phyloP scores from a whole-genome alignment of 768 basidiomycete species.

The Solioccasus polychromus region DNA sequence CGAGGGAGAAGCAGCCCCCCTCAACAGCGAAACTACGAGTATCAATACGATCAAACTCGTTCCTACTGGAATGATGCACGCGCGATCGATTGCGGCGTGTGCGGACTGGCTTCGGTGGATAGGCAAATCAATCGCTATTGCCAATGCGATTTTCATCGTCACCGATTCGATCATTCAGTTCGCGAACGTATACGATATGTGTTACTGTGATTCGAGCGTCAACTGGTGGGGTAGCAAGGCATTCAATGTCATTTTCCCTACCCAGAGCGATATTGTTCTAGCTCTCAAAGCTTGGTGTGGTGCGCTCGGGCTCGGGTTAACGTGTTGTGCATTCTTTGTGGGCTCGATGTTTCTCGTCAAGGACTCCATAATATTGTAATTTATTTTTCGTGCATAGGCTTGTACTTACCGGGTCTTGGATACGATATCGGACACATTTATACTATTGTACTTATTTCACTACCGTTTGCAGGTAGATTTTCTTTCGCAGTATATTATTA shows the following conservation, averaged over 20 bases:
- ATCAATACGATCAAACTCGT: not conserved
- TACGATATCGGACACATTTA: no score
- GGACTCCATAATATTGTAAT: slow-evolving; percentile 18
- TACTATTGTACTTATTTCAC: no score
- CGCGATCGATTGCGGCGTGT: not conserved
- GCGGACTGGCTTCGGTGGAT: slow-evolving; percentile 24
- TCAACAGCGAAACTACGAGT: not conserved
- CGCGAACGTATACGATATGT: slow-evolving; percentile 22
- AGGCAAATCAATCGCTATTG: slow-evolving; percentile 27
- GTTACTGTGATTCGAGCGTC: slow-evolving; percentile 32
- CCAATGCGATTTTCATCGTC: slow-evolving; percentile 28
- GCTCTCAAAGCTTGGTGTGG: slow-evolving; percentile 38
- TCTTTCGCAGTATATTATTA: no score
- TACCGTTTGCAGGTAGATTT: no score
- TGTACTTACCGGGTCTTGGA: not conserved
- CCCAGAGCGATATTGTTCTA: slow-evolving; percentile 16
- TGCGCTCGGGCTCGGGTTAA: slow-evolving; percentile 30
- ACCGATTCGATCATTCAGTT: slow-evolving; percentile 30
- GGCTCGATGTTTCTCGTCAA: slow-evolving; percentile 28
- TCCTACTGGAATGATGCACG: not conserved
- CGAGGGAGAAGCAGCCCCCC: not conserved
- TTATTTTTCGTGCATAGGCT: not conserved
- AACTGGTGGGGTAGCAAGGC: slow-evolving; percentile 18
- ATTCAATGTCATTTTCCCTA: slow-evolving; percentile 28
- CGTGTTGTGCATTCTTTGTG: slow-evolving; percentile 24